A percentile compares a stretch with the other conserved stretches of the same genome.
These are phyloP conservation scores for Mucor ambiguus DNA, from an alignment of 371 early-diverging fungal genomes.

Conservation along the genomic window DNA sequence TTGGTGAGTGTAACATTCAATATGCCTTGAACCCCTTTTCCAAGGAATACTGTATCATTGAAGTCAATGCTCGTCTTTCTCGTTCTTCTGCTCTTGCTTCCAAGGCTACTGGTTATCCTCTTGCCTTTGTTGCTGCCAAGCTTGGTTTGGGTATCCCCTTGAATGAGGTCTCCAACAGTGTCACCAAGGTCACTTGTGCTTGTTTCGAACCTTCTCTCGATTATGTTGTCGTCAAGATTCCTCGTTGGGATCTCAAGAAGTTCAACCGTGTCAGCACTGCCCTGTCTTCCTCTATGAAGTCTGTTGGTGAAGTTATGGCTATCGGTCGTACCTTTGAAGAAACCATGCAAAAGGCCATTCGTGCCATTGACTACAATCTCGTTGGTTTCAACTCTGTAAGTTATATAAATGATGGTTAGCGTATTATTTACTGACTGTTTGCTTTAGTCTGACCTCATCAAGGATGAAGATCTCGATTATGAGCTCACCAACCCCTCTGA, in stretches of 20 bases:
- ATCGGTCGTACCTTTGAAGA: conserved; percentile 96
- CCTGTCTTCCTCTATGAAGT: conserved; percentile 91
- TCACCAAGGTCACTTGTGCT: conserved; percentile 93
- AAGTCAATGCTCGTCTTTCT: conserved; percentile 96
- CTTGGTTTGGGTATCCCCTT: conserved; percentile 91
- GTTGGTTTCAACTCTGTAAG: conserved; percentile 75
- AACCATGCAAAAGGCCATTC: conserved; percentile 94
- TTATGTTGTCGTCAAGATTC: conserved; percentile 94
- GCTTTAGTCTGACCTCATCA: not conserved
- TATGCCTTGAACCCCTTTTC: conserved; percentile 94
- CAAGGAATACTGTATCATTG: conserved; percentile 94
- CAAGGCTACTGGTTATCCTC: conserved; percentile 97
- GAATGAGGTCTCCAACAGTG: conserved; percentile 86
- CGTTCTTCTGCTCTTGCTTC: conserved; percentile 91
- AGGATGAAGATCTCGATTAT: conserved; percentile 67
- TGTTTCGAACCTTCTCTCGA: conserved; percentile 96
- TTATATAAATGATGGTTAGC: not conserved
- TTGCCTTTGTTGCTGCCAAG: conserved; percentile 98
- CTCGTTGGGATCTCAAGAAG: conserved; percentile 96
- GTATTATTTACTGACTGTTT: not conserved
- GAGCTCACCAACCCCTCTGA: conserved; percentile 87
- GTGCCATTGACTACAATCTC: conserved; percentile 88
- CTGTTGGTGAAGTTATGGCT: conserved; percentile 97
- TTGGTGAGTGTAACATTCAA: conserved; percentile 98
- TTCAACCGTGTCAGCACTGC: conserved; percentile 89